Evolutionary conservation across 2,329 filamentous ascomycete genomes (phyloP), one percentile per base, ranked within the genome.

Genomic region (Alternaria burnsii): DNA sequence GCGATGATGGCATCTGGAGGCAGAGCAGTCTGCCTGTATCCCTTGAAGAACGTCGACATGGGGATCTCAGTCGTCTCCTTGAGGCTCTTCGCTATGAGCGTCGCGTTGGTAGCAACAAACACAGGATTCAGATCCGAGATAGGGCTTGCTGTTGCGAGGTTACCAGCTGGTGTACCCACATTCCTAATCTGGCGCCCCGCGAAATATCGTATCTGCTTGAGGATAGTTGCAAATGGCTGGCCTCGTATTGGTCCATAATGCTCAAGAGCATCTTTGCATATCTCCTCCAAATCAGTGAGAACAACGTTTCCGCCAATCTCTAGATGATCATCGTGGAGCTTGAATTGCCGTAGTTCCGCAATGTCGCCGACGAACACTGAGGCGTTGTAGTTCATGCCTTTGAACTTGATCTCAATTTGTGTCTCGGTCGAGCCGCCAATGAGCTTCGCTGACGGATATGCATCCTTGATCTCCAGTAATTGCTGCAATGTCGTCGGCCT

Each of bases 391-490:
- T 93, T 87, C 83, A 97, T 87, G 1, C 90, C 93, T 82, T 98
- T 98, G 86, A 99, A 98, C 80, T 97, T 97, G 81, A 96, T 91
- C 80, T 99, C 95, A 62, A 99, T 98, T 79, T 98, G 95, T 0
- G 94, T 98, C 79, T 99, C 95, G 2, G 94, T 97, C 76, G 93
- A 97, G 62, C 95, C 95, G 51, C 93, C 94, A 62, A 99, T 97
- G 62, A 99, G 88, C 79, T 98, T 99, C 5, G 94, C 93, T 26
- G 89, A 88, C 0, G 94, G 94, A 68, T 93, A 90, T 0, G 87
- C 88, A 70, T 85, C 89, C 82, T 98, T 98, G 81, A 99, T 97
- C 75, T 97, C 91, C 16, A 98, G 85, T 16, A 99, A 83, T 75
- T 99, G 94, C 40, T 92, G 85, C 16, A 98, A 76, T 0, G 92